A percentile compares a stretch with the other conserved stretches of the same genome.
phyloP scores from a whole-genome alignment of 257 asterid genomes.

The Fraxinus pennsylvanica region DNA sequence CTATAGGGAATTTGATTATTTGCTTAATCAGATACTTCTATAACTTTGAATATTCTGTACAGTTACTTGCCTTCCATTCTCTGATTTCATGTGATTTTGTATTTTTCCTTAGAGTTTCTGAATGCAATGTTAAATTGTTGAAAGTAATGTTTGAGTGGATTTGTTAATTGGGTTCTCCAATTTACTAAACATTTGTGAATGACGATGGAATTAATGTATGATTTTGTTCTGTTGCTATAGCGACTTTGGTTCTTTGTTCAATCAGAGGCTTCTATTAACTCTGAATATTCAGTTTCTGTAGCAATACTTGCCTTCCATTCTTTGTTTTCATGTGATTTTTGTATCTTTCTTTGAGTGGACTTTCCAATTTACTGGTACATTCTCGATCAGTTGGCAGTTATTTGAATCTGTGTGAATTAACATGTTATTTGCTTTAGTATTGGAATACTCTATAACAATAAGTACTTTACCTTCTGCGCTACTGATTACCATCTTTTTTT shows the following conservation, averaged over 20 bases:
- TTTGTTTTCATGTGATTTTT: not conserved
- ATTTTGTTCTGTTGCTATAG: not conserved
- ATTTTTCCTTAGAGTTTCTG: not conserved
- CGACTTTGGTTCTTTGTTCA: not conserved
- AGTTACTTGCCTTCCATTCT: not conserved
- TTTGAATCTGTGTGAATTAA: not conserved
- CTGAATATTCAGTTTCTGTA: not conserved
- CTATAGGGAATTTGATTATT: not conserved
- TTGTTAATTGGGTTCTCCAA: not conserved
- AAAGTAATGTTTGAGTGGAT: not conserved
- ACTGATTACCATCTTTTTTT: not conserved
- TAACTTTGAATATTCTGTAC: not conserved
- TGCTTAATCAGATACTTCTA: not conserved
- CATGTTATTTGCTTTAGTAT: no score
- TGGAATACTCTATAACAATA: no score
- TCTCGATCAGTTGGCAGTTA: no score
- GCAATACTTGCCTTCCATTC: not conserved
- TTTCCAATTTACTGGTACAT: constrained; percentile 17
- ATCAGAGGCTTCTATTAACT: not conserved
- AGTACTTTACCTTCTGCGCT: not conserved
- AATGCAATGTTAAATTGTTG: not conserved
- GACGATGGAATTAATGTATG: not conserved
- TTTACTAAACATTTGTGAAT: not conserved
- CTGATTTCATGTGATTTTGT: not conserved
- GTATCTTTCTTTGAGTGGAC: no score